Conservation (phyloP, 2,329 filamentous ascomycete species). For the Elsinoe fawcettii region DNA sequence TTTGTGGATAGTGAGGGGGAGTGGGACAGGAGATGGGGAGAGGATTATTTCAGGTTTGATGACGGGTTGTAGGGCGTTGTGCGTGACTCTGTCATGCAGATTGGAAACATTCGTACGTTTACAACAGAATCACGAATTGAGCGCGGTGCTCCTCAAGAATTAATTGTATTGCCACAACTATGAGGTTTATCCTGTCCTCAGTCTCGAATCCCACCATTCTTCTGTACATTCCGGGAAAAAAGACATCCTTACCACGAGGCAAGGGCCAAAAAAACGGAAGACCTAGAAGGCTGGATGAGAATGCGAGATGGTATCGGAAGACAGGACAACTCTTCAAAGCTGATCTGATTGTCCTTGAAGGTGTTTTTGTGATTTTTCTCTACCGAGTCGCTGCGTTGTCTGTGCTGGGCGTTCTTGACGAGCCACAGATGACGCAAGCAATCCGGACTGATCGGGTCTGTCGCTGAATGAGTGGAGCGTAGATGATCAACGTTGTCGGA, state of each 20-base stretch:
- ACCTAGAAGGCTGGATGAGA: not conserved
- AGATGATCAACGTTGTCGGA: constrained; percentile 12
- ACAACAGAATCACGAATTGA: too few relatives aligned
- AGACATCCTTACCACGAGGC: not conserved
- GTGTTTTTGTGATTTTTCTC: not conserved
- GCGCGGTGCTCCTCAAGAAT: too few relatives aligned
- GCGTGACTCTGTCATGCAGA: too few relatives aligned
- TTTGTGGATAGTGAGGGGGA: constrained; percentile 8
- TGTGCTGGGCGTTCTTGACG: not conserved
- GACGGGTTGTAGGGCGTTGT: constrained; percentile 7
- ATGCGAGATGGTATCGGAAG: not conserved
- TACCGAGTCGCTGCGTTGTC: not conserved
- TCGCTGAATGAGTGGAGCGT: constrained; percentile 11
- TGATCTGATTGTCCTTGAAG: not conserved
- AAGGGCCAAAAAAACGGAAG: not conserved
- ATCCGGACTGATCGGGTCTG: constrained; percentile 9
- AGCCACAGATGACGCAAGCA: not conserved
- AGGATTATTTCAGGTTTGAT: constrained; percentile 14
- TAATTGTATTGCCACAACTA: not conserved
- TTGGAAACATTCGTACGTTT: too few relatives aligned
- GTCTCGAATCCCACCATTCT: not conserved
- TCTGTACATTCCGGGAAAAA: not conserved
- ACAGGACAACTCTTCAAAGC: not conserved
- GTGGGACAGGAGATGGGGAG: constrained; percentile 14
- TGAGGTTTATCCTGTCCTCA: not conserved